Conservation (phyloP, 148 eudicot species). For the Chenopodium suecicum region DNA sequence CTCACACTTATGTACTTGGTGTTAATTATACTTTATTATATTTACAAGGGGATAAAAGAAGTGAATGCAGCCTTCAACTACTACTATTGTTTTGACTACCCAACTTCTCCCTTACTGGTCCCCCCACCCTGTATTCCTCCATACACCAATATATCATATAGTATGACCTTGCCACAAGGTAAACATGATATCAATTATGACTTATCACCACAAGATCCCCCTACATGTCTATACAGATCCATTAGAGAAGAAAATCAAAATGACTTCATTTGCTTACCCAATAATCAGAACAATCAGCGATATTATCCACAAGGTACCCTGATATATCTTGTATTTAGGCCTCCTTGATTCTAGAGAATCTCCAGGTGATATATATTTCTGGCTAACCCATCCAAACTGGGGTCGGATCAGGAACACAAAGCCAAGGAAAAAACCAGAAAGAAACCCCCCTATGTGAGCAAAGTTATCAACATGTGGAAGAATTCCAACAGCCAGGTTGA, state of each 20-base stretch:
- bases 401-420: slow-evolving; percentile 82
- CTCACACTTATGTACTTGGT: no score
- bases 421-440: slow-evolving; percentile 81
- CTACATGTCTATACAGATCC: no score
- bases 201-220: no score
- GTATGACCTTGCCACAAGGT: no score
- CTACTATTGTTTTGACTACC: no score
- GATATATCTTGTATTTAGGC: slow-evolving; percentile 65
- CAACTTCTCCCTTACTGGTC: no score
- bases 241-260: not conserved
- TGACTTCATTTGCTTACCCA: slow-evolving; percentile 46
- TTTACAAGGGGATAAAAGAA: no score
- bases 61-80: no score
- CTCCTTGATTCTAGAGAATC: slow-evolving; percentile 30
- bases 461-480: slow-evolving; percentile 94
- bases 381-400: slow-evolving; percentile 73
- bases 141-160: no score
- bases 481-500: slow-evolving; percentile 74
- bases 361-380: slow-evolving; percentile 47
- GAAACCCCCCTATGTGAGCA: slow-evolving; percentile 93
- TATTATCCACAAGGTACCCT: slow-evolving; percentile 55
- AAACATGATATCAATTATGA: no score
- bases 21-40: no score
- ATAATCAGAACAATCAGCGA: slow-evolving; percentile 54
- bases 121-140: no score